Conservation (phyloP, 1,284 basidiomycete genomes). For the Ustilago bromivora region DNA sequence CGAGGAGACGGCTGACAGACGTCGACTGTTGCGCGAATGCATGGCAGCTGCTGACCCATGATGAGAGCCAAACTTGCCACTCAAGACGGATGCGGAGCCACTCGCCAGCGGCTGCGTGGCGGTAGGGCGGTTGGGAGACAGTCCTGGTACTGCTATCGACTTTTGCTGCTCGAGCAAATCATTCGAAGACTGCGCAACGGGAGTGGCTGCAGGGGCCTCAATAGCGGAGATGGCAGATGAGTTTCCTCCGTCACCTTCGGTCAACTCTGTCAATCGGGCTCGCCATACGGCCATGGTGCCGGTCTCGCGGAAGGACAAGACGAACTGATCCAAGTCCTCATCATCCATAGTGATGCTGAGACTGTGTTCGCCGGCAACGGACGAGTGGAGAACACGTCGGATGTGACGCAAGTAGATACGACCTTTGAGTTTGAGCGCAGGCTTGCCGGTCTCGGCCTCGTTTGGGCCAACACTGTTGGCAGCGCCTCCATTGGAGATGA, state of each 20-base stretch:
- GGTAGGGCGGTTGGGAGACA: conserved; percentile 22
- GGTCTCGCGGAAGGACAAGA: conserved; percentile 91
- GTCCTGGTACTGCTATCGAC: background rate
- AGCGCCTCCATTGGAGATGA: conserved; percentile 74
- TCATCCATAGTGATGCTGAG: conserved; percentile 96
- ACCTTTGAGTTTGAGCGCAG: conserved; percentile 89
- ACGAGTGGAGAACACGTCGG: conserved; percentile 83
- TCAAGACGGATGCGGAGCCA: conserved; percentile 44
- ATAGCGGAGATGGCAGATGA: conserved; percentile 15
- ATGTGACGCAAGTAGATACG: conserved; percentile 94
- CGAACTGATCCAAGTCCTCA: conserved; percentile 89
- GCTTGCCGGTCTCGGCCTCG: conserved; percentile 71
- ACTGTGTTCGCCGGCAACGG: conserved; percentile 82
- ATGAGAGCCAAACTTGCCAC: conserved; percentile 53
- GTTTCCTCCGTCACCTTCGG: conserved; percentile 19
- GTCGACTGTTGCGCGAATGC: conserved; percentile 16
- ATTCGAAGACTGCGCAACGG: conserved; percentile 1
- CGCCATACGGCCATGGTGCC: conserved; percentile 89
- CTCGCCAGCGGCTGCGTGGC: conserved; percentile 22
- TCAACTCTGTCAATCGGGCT: conserved; percentile 65
- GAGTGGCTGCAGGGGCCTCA: conserved; percentile 6
- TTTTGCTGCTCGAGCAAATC: conserved; percentile 16
- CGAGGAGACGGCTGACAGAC: conserved; percentile 42
- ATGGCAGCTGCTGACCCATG: conserved; percentile 21
- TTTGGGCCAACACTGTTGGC: conserved; percentile 9